Base-by-base conservation (phyloP, 139 green algal genomes). In the Chlorokybus atmophyticus region DNA sequence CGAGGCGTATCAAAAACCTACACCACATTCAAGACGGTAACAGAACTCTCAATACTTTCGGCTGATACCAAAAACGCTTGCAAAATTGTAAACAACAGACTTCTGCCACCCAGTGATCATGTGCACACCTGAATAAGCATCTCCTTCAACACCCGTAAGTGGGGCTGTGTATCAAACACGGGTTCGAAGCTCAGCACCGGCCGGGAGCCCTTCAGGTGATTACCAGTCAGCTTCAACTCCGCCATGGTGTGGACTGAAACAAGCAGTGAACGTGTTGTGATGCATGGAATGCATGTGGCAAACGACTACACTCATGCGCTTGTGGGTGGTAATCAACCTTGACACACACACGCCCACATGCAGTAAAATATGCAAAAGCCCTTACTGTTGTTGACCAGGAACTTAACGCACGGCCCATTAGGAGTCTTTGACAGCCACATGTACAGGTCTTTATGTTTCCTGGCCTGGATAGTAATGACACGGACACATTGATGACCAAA, bases 381-480 rank as follows among this genome's bases (percentile, higher is more conserved):
- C 54, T 32, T 68, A 67, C 62, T 56, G 57, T 93, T 94, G 10
- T 68, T 74, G 38, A 93, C 83, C 40, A 86, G 80, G 72, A 99
- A 98, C 77, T 97, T 98, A 50, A 81, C 82, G 0, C 76, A 87
- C n/a, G 91, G 91, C 0, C 91, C 91, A 0, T 77, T 50, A 0
- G 91, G 89, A 4, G 78, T 57, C 81, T 94, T 97, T 29, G 83
- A 68, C 24, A 93, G 50, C 92, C 92, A 99, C 29, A 97, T 28
- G 71, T 98, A 99, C 32, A 95, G 79, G 75, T 99, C 92, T 73
- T 89, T 82, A 38, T 75, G 70, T 75, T 99, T 97, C 48, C 90
- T 80, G 23, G 1, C 68, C 56, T 82, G 64, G 28, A 21, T 10
- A n/a, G 61, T n/a, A n/a, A n/a, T n/a, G n/a, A n/a, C n/a, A n/a